A percentile compares a stretch with the other conserved stretches of the same genome.
phyloP scores from a whole-genome alignment of 805 yeast genomes.

The Kodamaea neixiangensis region DNA sequence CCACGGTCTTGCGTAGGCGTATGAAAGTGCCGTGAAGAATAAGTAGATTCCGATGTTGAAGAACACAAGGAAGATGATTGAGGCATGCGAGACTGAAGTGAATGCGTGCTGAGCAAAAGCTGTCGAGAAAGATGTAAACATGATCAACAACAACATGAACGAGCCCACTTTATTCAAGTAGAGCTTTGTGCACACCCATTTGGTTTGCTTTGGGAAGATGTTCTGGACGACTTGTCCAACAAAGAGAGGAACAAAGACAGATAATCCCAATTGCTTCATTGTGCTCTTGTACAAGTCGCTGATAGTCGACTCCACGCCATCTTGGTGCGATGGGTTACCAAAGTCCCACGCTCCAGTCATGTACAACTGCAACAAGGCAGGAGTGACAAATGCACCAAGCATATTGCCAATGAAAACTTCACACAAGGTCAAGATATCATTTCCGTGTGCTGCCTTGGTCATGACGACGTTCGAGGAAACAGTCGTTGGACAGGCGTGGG shows the following conservation, averaged over 20 bases:
- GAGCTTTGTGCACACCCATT: slow-evolving; percentile 59
- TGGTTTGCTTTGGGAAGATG: slow-evolving; percentile 62
- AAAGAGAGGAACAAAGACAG: slow-evolving; percentile 80
- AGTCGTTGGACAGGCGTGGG: slow-evolving; percentile 89
- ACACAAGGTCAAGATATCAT: slow-evolving; percentile 73
- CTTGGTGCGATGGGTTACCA: slow-evolving; percentile 69
- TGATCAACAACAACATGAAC: slow-evolving; percentile 73
- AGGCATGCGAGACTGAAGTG: slow-evolving; percentile 62
- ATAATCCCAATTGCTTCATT: slow-evolving; percentile 84
- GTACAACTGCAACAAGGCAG: slow-evolving; percentile 78
- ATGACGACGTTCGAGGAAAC: slow-evolving; percentile 90
- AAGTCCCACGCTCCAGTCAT: slow-evolving; percentile 61
- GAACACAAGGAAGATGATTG: slow-evolving; percentile 76
- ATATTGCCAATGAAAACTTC: slow-evolving; percentile 86
- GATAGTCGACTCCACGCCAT: slow-evolving; percentile 51
- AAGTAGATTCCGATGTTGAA: slow-evolving; percentile 80
- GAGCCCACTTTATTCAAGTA: slow-evolving; percentile 73
- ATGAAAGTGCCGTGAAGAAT: slow-evolving; percentile 71
- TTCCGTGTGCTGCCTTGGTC: slow-evolving; percentile 86
- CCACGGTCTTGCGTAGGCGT: slow-evolving; percentile 58
- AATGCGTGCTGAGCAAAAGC: slow-evolving; percentile 86
- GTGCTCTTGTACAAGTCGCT: slow-evolving; percentile 65
- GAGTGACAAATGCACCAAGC: slow-evolving; percentile 84
- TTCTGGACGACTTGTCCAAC: slow-evolving; percentile 87
- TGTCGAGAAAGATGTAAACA: slow-evolving; percentile 80